Base-by-base conservation (phyloP, 2,329 filamentous ascomycete genomes). In the Penicillium sp. region DNA sequence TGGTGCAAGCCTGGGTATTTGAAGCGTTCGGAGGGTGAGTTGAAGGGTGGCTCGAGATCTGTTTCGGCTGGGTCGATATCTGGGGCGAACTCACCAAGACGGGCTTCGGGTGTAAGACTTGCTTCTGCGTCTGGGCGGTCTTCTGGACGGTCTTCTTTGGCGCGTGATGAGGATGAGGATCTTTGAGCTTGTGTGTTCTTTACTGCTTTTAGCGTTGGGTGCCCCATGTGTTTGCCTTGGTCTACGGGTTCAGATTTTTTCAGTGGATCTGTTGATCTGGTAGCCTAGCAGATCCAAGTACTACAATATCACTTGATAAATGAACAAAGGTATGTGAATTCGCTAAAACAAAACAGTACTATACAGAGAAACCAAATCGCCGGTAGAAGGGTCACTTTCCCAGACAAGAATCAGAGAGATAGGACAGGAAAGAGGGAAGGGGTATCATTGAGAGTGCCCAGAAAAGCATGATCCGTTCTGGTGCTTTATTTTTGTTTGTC, bases 291-390 rank as follows among this genome's bases (percentile, higher is more conserved):
- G 24, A 27, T 27, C 24, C 6, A 8, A 27, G 24, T 27, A 27
- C 24, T 27, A 27, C 24, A 8, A 4, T 7, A 27, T 2, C 31
- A 22, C 24, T n/a, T 3, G 16, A 32, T 10, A 24, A 24, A 31
- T 42, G 43, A 52, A 40, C 24, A 22, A 31, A 13, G 29, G 22
- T 43, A 34, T 49, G 48, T 62, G 40, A 47, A 57, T 52, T 57
- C 59, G 58, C 60, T 63, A 59, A 61, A 58, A 49, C 27, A 48
- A 27, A 36, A 60, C 43, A 42, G n/a, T 55, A 59, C 55, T 52
- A 47, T 60, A 59, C 56, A 57, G 34, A 55, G 34, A 51, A 54
- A 16, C 21, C 52, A 32, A 53, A 42, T 38, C 44, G 49, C 45
- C 49, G 5, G 10, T 14, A 14, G n/a, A 43, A 50, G 39, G 2